Conservation (phyloP, 768 basidiomycete species). For the Pulveroboletus sp. region DNA sequence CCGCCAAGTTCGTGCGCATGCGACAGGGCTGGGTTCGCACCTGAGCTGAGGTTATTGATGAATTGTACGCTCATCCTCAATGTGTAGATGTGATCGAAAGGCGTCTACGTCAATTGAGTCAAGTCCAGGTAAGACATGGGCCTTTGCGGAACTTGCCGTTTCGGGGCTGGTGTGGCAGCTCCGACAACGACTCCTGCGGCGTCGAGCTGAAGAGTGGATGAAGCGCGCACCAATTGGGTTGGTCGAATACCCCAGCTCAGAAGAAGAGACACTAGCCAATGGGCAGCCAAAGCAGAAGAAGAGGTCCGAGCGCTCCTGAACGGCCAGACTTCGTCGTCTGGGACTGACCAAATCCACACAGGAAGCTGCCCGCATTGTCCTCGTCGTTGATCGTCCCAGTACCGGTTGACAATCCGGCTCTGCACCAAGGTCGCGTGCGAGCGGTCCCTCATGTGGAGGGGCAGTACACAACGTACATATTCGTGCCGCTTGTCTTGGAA, state of each 20-base stretch:
- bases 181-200: neutral
- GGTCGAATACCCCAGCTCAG: slow-evolving; percentile 50
- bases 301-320: slow-evolving; percentile 28
- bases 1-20: slow-evolving; percentile 51
- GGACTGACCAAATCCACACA: slow-evolving; percentile 21
- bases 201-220: slow-evolving; percentile 11
- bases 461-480: slow-evolving; percentile 78
- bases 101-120: no score
- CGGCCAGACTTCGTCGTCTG: neutral
- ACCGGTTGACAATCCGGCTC: slow-evolving; percentile 67
- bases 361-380: slow-evolving; percentile 61
- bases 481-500: slow-evolving; percentile 53
- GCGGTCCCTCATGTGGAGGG: slow-evolving; percentile 79
- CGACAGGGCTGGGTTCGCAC: slow-evolving; percentile 29
- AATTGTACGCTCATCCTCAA: slow-evolving; percentile 63
- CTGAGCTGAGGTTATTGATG: slow-evolving; percentile 59
- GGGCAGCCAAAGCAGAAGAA: slow-evolving; percentile 33
- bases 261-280: slow-evolving; percentile 31
- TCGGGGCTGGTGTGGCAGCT: neutral
- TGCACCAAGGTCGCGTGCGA: slow-evolving; percentile 81
- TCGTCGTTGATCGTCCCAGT: slow-evolving; percentile 40
- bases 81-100: neutral
- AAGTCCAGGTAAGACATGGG: slow-evolving; percentile 2
- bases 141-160: slow-evolving; percentile 12
- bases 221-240: slow-evolving; percentile 28